These are phyloP conservation scores for Penicillium freii DNA, from an alignment of 2,329 filamentous ascomycete genomes.

Conservation along the genomic window DNA sequence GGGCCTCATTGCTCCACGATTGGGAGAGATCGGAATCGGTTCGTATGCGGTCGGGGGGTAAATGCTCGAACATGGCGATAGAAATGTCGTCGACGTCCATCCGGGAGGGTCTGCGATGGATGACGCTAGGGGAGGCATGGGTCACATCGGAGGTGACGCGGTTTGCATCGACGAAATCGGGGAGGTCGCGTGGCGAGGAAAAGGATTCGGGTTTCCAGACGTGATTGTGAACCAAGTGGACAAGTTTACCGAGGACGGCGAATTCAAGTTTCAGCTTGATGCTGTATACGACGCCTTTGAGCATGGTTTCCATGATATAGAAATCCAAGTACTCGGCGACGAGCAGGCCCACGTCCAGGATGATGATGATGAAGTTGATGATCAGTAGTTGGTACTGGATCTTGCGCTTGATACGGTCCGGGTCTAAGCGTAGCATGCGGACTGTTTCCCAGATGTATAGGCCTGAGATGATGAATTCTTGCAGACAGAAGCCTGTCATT, in stretches of 20 bases:
- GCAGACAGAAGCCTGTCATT: constrained; percentile 56
- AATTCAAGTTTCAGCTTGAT: constrained; percentile 53
- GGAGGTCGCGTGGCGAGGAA: constrained; percentile 31
- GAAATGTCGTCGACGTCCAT: constrained; percentile 39
- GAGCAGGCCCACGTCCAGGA: constrained; percentile 47
- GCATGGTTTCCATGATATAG: constrained; percentile 49
- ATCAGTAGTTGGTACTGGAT: constrained; percentile 51
- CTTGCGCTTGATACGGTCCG: constrained; percentile 42
- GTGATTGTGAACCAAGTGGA: constrained; percentile 42
- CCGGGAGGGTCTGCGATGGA: constrained; percentile 28
- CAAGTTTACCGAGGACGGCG: constrained; percentile 47
- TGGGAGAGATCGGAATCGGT: constrained; percentile 28
- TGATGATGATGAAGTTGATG: constrained; percentile 51
- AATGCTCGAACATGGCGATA: constrained; percentile 42
- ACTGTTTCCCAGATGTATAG: constrained; percentile 56
- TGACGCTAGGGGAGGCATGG: constrained; percentile 31
- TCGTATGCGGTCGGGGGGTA: constrained; percentile 18
- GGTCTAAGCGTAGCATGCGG: constrained; percentile 50
- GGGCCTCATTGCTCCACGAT: constrained; percentile 34
- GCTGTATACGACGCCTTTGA: constrained; percentile 50
- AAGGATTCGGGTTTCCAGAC: constrained; percentile 40
- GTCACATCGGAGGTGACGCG: constrained; percentile 45
- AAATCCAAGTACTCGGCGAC: constrained; percentile 45
- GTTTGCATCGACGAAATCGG: constrained; percentile 47
- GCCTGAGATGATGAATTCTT: constrained; percentile 55